Evolutionary conservation across 768 basidiomycete species (phyloP), one percentile per base, ranked within the genome.

Genomic region (Boletus vermiculosoides): DNA sequence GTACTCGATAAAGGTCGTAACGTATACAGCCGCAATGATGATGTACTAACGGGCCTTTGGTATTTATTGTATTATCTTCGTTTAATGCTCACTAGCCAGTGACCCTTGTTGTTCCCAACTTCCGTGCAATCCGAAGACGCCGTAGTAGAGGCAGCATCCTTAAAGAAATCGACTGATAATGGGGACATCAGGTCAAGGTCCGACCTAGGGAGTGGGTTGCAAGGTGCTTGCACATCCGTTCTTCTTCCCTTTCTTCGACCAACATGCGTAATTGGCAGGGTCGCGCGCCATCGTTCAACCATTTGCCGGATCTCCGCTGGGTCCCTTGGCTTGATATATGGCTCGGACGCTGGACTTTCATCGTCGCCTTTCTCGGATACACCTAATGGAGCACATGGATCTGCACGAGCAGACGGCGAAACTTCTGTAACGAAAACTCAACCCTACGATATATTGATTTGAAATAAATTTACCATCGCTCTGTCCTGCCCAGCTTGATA

Each of bases 121-220:
- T 72, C 69, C 22, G 71, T 74, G 40, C 60, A 65, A 49, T 71
- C 70, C 2, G 73, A 71, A 33, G 72, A 69, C 6, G 72, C 67
- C 4, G 60, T 59, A 4, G 71, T 69, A 8, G 68, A 71, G 13
- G 61, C 44, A 6, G 66, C 56, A 46, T 72, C 68, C 30, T 54
- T 58, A 10, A 71, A 61, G 52, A 67, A 52, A 47, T 71, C 66
- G 23, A 36, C 45, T 16, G 66, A 62, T 45, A 66, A 52, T 11
- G 66, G 61, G 7, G 67, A 68, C 18, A 57, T 42, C 18, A 50
- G 41, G 45, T 63, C 55, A 36, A 37, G 49, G 40, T 70, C 56
- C 11, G 45, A 45, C 31, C 4, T 31, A 45, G 34, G 16, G n/a
- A 42, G 22, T 44, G 58, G 30, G 20, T 51, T 52, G 51, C 44